Conservation (phyloP, 805 yeast species). For the Metschnikowia hibisci region DNA sequence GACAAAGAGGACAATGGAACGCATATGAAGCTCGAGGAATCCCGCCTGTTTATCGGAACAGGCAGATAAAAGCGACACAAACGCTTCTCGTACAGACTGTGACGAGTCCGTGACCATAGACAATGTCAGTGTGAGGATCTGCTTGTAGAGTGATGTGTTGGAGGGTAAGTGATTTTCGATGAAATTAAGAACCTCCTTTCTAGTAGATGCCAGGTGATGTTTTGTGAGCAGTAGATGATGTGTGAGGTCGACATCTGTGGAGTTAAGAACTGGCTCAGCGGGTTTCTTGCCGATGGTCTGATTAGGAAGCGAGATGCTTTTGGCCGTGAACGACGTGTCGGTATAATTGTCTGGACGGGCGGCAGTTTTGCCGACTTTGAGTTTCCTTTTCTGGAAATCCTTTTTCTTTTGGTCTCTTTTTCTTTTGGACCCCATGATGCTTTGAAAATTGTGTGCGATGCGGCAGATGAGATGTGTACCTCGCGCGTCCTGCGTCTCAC, state of each 20-base stretch:
- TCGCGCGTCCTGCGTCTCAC: too few relatives aligned
- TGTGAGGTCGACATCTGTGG: conserved; percentile 44
- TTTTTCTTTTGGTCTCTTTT: conserved; percentile 63
- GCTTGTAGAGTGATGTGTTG: conserved; percentile 52
- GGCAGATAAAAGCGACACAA: conserved; percentile 44
- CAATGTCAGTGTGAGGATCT: conserved; percentile 51
- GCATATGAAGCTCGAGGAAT: conserved; percentile 56
- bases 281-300: conserved; percentile 32
- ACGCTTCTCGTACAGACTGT: conserved; percentile 56
- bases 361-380: conserved; percentile 82
- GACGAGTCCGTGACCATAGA: conserved; percentile 70
- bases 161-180: conserved; percentile 51
- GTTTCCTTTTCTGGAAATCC: conserved; percentile 73
- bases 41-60: conserved; percentile 50
- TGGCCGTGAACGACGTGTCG: conserved; percentile 79
- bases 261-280: conserved; percentile 9
- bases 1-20: conserved; percentile 63
- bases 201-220: conserved; percentile 67
- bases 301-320: conserved; percentile 47
- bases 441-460: conserved; percentile 10
- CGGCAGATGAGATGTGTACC: conserved; percentile 6
- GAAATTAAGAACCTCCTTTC: conserved; percentile 64
- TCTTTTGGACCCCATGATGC: conserved; percentile 43
- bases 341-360: conserved; percentile 73
- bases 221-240: conserved; percentile 66